These are phyloP conservation scores for Hypoxylon sp. DNA, from an alignment of 2,329 filamentous ascomycete genomes.

Conservation along the genomic window DNA sequence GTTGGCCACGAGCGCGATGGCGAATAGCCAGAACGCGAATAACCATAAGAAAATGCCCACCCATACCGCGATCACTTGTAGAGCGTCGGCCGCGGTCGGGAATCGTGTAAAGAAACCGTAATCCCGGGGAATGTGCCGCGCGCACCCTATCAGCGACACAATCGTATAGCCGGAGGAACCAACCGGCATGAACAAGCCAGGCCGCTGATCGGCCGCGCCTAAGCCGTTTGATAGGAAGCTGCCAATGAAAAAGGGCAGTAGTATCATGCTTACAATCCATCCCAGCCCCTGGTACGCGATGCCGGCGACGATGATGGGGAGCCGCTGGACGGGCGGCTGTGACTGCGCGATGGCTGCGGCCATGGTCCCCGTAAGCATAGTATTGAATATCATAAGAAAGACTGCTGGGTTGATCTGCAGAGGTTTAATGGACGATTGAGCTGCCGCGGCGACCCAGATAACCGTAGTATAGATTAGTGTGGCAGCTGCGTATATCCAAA, in stretches of 20 bases:
- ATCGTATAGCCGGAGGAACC: slow-evolving; percentile 50
- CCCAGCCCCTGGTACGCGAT: slow-evolving; percentile 74
- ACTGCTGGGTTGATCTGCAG: slow-evolving; percentile 72
- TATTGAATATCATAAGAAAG: slow-evolving; percentile 74
- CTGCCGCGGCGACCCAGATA: slow-evolving; percentile 72
- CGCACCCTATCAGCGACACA: slow-evolving; percentile 38
- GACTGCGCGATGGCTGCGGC: slow-evolving; percentile 66
- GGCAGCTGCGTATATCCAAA: slow-evolving; percentile 72
- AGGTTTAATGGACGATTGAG: slow-evolving; percentile 61
- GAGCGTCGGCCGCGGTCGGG: slow-evolving; percentile 28
- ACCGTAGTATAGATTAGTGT: slow-evolving; percentile 68
- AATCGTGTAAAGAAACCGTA: slow-evolving; percentile 38
- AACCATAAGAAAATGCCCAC: slow-evolving; percentile 36
- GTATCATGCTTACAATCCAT: slow-evolving; percentile 69
- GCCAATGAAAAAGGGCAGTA: slow-evolving; percentile 73
- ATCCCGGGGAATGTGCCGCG: slow-evolving; percentile 25
- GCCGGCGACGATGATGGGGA: slow-evolving; percentile 70
- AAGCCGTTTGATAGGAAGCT: slow-evolving; percentile 70
- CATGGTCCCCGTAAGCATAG: slow-evolving; percentile 74
- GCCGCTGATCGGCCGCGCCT: slow-evolving; percentile 64
- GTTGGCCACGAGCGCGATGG: slow-evolving; percentile 33
- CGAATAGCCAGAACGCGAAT: slow-evolving; percentile 40
- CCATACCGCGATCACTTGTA: slow-evolving; percentile 29
- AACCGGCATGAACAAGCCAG: slow-evolving; percentile 76
- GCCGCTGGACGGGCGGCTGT: slow-evolving; percentile 63